phyloP scores from a whole-genome alignment of 2,329 filamentous ascomycete genomes.

The Diaporthe sp. region DNA sequence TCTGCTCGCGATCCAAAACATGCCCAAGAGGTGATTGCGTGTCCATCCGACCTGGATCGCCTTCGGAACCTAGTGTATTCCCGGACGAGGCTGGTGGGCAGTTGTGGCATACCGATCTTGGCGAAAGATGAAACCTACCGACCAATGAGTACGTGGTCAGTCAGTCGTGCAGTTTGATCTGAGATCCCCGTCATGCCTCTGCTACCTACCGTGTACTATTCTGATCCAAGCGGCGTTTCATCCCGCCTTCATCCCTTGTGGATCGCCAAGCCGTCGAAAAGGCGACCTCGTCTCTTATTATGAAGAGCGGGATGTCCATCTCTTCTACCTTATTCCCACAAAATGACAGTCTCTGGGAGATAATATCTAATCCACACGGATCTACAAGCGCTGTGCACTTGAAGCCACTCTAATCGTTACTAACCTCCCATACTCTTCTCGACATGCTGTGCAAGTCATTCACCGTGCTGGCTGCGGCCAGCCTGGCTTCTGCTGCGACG shows the following conservation, averaged over 20 bases:
- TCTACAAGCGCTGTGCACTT: constrained; percentile 19
- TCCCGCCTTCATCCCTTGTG: constrained; percentile 20
- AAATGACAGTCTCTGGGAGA: background rate
- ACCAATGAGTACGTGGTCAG: constrained; percentile 20
- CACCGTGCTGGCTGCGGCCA: constrained; percentile 49
- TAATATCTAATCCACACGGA: background rate
- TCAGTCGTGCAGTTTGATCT: constrained; percentile 22
- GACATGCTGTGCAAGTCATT: constrained; percentile 52
- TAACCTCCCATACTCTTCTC: background rate
- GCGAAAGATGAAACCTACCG: constrained; percentile 21
- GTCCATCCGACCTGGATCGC: constrained; percentile 23
- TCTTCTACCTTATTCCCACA: constrained; percentile 11
- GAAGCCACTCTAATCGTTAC: background rate
- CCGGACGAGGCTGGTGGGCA: constrained; percentile 2
- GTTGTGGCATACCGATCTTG: background rate
- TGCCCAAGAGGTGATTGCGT: constrained; percentile 18
- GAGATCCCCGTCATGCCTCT: constrained; percentile 27
- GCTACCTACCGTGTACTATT: constrained; percentile 13
- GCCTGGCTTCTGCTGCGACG: constrained; percentile 54
- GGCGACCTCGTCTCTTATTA: constrained; percentile 14
- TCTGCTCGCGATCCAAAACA: constrained; percentile 26
- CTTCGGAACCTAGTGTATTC: constrained; percentile 9
- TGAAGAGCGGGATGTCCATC: constrained; percentile 20
- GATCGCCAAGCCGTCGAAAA: constrained; percentile 27
- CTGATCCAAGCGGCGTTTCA: constrained; percentile 30